Percentiles rank a stretch among this genome's conserved stretches.
These are phyloP conservation scores for Candida lessepsii DNA, from an alignment of 805 yeast genomes.

Conservation along the genomic window DNA sequence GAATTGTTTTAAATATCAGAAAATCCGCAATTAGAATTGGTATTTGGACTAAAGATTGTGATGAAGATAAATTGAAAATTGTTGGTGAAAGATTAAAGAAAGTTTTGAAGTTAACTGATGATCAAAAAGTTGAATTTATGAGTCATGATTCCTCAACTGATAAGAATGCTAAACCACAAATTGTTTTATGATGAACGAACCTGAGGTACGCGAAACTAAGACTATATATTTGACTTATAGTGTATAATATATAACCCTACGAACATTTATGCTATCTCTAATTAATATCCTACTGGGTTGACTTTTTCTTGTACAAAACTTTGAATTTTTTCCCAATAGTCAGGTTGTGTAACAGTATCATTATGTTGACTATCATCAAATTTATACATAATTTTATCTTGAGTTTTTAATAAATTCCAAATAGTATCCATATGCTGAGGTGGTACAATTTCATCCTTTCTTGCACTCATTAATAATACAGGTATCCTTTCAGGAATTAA, in stretches of 20 bases:
- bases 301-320: slow-evolving; percentile 50
- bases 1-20: slow-evolving; percentile 89
- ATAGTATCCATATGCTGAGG: slow-evolving; percentile 73
- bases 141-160: slow-evolving; percentile 57
- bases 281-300: slow-evolving; percentile 38
- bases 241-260: not conserved
- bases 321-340: slow-evolving; percentile 72
- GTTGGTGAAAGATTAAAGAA: slow-evolving; percentile 87
- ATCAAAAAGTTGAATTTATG: slow-evolving; percentile 77
- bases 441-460: slow-evolving; percentile 87
- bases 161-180: slow-evolving; percentile 38
- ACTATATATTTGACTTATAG: not conserved
- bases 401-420: slow-evolving; percentile 50
- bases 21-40: slow-evolving; percentile 79
- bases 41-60: slow-evolving; percentile 87
- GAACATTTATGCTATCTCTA: not conserved
- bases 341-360: slow-evolving; percentile 72
- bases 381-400: slow-evolving; percentile 49
- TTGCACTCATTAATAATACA: slow-evolving; percentile 68
- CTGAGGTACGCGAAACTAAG: not conserved
- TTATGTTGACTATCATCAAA: slow-evolving; percentile 73
- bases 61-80: slow-evolving; percentile 58
- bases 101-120: slow-evolving; percentile 72
- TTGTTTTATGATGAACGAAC: slow-evolving; percentile 25
- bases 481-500: slow-evolving; percentile 56